Evolutionary conservation across 306 rosid genomes (phyloP).

Genomic region (Fragaria nilgerrensis): DNA sequence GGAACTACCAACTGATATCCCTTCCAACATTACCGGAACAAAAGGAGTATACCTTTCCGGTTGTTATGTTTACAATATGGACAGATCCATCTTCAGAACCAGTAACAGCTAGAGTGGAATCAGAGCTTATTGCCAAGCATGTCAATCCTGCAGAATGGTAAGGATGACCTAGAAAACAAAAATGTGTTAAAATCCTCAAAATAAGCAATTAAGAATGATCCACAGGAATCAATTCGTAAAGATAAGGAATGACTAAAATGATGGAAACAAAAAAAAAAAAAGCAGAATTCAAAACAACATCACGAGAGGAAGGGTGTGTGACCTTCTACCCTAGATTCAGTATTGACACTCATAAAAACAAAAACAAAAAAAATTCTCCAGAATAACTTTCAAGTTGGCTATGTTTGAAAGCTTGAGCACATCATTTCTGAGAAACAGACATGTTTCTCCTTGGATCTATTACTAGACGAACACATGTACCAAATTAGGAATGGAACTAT

Average conservation of each 20-base stretch:
- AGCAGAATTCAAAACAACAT: neutral
- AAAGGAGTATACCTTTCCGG: conserved; percentile 63
- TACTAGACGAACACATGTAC: neutral
- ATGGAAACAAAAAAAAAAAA: neutral
- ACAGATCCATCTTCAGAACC: conserved; percentile 86
- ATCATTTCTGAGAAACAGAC: neutral
- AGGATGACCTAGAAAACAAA: conserved; percentile 64
- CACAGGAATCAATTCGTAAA: neutral
- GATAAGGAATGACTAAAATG: neutral
- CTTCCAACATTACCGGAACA: conserved; percentile 13
- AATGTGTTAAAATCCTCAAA: conserved; percentile 3
- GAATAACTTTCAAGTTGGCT: neutral
- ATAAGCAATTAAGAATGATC: neutral
- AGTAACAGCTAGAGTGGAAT: conserved; percentile 67
- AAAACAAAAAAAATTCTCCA: neutral
- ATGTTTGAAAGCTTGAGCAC: neutral
- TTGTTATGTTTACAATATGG: conserved; percentile 66
- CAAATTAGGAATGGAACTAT: neutral
- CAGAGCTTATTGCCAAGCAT: conserved; percentile 72
- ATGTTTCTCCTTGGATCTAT: neutral
- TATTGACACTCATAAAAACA: neutral
- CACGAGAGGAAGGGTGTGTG: neutral
- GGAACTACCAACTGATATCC: neutral
- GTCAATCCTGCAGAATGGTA: conserved; percentile 79
- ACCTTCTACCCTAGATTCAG: neutral